Conservation (phyloP, 768 basidiomycete genomes). For the Leccinum subtestaceum region DNA sequence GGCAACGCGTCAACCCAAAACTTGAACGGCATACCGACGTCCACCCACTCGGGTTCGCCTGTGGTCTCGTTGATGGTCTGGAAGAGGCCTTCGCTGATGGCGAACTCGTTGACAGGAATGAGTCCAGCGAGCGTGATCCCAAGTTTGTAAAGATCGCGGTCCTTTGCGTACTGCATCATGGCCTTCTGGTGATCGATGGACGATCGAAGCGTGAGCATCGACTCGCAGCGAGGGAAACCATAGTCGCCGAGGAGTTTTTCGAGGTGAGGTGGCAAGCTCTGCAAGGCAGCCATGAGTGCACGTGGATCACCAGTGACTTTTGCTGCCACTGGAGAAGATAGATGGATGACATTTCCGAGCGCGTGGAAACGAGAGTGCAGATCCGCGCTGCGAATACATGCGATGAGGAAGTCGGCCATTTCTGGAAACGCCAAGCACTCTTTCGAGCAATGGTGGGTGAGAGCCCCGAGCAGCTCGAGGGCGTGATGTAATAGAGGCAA, state of each 20-base stretch:
- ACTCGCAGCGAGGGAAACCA: conserved; percentile 47
- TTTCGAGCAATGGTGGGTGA: conserved; percentile 41
- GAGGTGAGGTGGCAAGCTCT: conserved; percentile 44
- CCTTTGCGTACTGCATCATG: conserved; percentile 48
- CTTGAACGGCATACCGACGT: conserved; percentile 55
- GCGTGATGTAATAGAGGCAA: conserved; percentile 49
- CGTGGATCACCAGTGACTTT: conserved; percentile 42
- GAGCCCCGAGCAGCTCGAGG: conserved; percentile 40
- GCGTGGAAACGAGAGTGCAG: conserved; percentile 50
- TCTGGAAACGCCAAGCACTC: conserved; percentile 44
- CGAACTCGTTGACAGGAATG: conserved; percentile 57
- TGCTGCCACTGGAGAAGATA: conserved; percentile 44
- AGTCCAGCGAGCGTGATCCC: conserved; percentile 46
- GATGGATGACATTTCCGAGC: conserved; percentile 48
- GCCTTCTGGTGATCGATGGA: conserved; percentile 46
- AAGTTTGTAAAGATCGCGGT: conserved; percentile 47
- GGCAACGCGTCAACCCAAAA: conserved; percentile 59
- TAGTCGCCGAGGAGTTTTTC: conserved; percentile 45
- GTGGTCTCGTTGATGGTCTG: conserved; percentile 42
- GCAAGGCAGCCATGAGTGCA: conserved; percentile 41
- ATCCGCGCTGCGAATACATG: conserved; percentile 53
- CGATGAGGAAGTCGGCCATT: conserved; percentile 47
- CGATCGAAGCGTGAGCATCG: conserved; percentile 38
- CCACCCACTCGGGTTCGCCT: conserved; percentile 37
- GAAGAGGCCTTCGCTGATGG: conserved; percentile 52